Base-by-base conservation (phyloP, 1,284 basidiomycete species). In the Somion occarium region DNA sequence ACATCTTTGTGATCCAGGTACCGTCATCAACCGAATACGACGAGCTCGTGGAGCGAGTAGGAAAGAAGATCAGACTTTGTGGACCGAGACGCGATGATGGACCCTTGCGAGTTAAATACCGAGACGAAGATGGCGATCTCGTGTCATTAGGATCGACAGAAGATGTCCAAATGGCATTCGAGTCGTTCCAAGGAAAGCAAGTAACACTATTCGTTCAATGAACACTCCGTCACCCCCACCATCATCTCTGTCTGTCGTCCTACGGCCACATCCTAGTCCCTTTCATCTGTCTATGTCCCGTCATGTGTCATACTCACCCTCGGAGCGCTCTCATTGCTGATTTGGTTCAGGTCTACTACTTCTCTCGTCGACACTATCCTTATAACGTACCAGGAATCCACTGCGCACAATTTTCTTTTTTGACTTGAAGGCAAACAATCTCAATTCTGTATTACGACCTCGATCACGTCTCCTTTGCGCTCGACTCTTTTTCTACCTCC, bases 1-100 rank as follows among this genome's bases (percentile, higher is more conserved):
- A 97, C 64, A 85, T 93, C 48, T 97, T 95, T 65, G 87, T 94
- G 55, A 91, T 98, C 54, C 91, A 93, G 65, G 90, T 96, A 11
- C 79, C 91, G 34, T 76, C 85, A 38, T 70, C 75, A 52, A 90
- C 89, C 19, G 80, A 88, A 61, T 96, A 88, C 66, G 73, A 73
- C 51, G 88, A 93, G 34, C 75, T 99, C 44, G 84, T 94, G 53
- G 89, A 94, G 63, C 90, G 89, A 66, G 92, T 98, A 2, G 84
- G 89, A 25, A 87, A 88, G 72, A 98, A 98, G 79, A 91, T 98
- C 59, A 80, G 91, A 20, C 73, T 94, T 18, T 94, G 92, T 64
- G 90, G 91, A 20, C 85, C 84, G 2, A 75, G 84, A 50, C 74
- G 88, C 37, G 83, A 85, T 38, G 83, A 88, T 64, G 79, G 81